phyloP scores from a whole-genome alignment of 768 basidiomycete species.

The Leucocoprinus leucothites region DNA sequence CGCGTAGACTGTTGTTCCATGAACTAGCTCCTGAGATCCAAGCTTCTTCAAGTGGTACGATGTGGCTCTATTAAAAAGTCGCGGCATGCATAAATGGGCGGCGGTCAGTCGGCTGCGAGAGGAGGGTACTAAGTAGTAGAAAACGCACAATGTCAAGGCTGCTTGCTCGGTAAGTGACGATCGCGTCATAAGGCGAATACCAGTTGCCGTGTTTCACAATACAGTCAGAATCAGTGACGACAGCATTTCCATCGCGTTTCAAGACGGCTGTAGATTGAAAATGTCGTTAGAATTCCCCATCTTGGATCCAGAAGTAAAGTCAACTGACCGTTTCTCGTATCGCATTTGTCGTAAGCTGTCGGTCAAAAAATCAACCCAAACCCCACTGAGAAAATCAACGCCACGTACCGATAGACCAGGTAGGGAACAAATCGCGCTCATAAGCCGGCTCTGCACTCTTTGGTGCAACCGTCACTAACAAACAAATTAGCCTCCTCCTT shows the following conservation, averaged over 20 bases:
- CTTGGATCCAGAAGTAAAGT: neutral
- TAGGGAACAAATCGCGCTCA: conserved; percentile 36
- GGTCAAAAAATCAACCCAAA: neutral
- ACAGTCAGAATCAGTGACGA: conserved; percentile 29
- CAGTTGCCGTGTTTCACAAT: conserved; percentile 35
- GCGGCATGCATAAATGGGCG: neutral
- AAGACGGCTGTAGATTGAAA: conserved; percentile 42
- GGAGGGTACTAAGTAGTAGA: neutral
- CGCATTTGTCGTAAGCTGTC: conserved; percentile 45
- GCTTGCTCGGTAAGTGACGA: conserved; percentile 39
- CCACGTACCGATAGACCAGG: conserved; percentile 41
- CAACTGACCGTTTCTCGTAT: conserved; percentile 46
- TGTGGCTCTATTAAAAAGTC: conserved; percentile 51
- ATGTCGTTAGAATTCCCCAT: neutral
- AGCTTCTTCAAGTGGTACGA: conserved; percentile 54
- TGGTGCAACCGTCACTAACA: neutral
- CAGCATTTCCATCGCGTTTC: conserved; percentile 40
- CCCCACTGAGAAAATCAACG: neutral
- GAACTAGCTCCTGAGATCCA: conserved; percentile 51
- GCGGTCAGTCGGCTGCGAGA: neutral
- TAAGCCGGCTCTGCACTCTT: conserved; percentile 21
- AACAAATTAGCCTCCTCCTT: neutral
- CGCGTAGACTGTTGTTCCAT: conserved; percentile 47
- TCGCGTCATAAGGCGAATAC: conserved; percentile 48
- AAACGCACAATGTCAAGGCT: conserved; percentile 47